Conservation (phyloP, 306 rosid genomes). For the Acacia confusa region DNA sequence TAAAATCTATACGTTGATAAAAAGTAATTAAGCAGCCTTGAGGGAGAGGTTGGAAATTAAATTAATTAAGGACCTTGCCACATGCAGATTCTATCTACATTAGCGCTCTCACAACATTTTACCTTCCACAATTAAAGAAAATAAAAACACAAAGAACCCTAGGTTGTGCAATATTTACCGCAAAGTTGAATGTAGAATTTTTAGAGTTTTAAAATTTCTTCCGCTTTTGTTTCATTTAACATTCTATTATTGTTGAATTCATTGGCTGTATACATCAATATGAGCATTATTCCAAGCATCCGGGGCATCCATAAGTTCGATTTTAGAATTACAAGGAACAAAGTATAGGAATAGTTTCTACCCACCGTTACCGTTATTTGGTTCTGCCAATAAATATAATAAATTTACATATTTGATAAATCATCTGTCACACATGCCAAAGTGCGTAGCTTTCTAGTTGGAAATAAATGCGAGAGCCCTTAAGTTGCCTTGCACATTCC, state of each 20-base stretch:
- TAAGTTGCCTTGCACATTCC: neutral
- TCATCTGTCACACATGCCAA: neutral
- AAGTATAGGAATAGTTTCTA: neutral
- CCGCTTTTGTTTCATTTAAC: neutral
- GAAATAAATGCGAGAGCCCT: no score
- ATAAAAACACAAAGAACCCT: no score
- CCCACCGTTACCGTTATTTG: neutral
- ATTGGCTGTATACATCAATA: neutral
- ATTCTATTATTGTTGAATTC: neutral
- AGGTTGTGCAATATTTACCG: no score
- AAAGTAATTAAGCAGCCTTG: neutral
- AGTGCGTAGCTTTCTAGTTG: no score
- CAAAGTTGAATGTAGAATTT: no score
- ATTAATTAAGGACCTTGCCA: neutral
- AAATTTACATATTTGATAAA: neutral
- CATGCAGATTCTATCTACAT: neutral
- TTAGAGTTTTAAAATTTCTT: no score
- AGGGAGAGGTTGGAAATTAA: neutral
- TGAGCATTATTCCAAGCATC: neutral
- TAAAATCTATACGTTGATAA: neutral
- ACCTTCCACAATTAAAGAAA: no score
- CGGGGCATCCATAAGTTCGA: neutral
- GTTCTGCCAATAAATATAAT: neutral
- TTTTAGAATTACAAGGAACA: neutral
- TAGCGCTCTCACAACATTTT: neutral